Base-by-base conservation (phyloP, 306 rosid species). In the Ziziphus jujuba region DNA sequence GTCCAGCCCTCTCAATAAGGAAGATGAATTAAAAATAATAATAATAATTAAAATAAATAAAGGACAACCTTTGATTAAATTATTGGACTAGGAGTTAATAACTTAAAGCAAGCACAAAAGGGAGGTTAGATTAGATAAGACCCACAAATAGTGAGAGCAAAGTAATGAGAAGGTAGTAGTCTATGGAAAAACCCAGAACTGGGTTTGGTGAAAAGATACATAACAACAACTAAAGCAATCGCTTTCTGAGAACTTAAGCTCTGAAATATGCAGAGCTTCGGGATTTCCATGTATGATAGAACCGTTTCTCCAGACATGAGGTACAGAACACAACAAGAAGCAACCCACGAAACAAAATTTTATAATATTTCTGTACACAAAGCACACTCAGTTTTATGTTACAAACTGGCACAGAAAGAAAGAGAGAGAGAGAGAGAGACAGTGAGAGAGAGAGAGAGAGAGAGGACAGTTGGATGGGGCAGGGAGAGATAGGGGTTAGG, bases 91-190 rank as follows among this genome's bases (percentile, higher is more conserved):
- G 77, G 78, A 73, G 74, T 40, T 69, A 76, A 72, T 66, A 69
- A 68, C 89, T 86, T 85, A 84, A 90, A 85, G 92, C 83, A 87
- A 88, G 79, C 80, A 82, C 72, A 77, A 81, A 33, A 51, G 72
- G 69, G 75, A 68, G 71, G 71, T 73, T 83, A 84, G 73, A 72
- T 73, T 65, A 83, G 75, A 63, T 59, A 78, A 70, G 67, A 67
- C 59, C 83, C 82, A 69, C 77, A 67, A 80, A 64, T 43, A 81
- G 84, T 81, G 78, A 79, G 68, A 72, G 69, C 61, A 68, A 81
- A 85, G 86, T 75, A 79, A 90, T 75, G 57, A 56, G 72, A 79
- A 78, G 64, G 75, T 62, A 82, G 77, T 61, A 80, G 77, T 57
- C 61, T 72, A 72, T 64, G 22, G 50, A 61, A 63, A 85, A 74